Evolutionary conservation across 2,329 filamentous ascomycete genomes (phyloP).

Genomic region (Hymenotorrendiella dingleyae): DNA sequence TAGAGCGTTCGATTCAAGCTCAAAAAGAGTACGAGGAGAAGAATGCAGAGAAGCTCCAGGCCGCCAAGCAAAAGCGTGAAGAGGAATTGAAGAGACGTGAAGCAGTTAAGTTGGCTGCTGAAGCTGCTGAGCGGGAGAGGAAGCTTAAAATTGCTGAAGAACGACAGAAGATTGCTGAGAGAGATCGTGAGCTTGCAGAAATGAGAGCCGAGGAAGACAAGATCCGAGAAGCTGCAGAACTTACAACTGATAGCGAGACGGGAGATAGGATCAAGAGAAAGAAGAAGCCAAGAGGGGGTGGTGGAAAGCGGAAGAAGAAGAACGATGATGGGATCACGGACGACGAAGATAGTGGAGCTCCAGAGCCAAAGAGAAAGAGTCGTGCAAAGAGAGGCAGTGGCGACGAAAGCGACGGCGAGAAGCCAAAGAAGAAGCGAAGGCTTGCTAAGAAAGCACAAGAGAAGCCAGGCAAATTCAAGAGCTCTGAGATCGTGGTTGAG

Average conservation of each 20-base stretch:
- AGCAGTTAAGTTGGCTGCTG: slow-evolving; percentile 62
- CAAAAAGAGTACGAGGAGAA: slow-evolving; percentile 90
- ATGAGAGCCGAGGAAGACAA: slow-evolving; percentile 66
- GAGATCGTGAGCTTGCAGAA: slow-evolving; percentile 67
- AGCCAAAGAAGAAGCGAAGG: slow-evolving; percentile 32
- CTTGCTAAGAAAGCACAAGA: slow-evolving; percentile 28
- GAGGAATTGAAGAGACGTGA: slow-evolving; percentile 73
- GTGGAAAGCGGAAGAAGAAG: slow-evolving; percentile 36
- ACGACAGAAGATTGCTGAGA: slow-evolving; percentile 71
- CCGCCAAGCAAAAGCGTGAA: slow-evolving; percentile 74
- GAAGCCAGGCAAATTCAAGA: slow-evolving; percentile 30
- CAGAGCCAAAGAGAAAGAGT: slow-evolving; percentile 21
- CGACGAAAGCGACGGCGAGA: slow-evolving; percentile 30
- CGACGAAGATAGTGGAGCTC: slow-evolving; percentile 27
- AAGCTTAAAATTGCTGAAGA: slow-evolving; percentile 82
- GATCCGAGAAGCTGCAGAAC: slow-evolving; percentile 64
- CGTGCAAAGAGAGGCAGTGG: slow-evolving; percentile 21
- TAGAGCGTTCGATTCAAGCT: slow-evolving; percentile 75
- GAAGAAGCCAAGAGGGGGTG: slow-evolving; percentile 47
- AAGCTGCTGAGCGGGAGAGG: slow-evolving; percentile 65
- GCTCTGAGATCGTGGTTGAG: slow-evolving; percentile 31
- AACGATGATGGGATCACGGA: slow-evolving; percentile 30
- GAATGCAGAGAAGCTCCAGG: slow-evolving; percentile 81
- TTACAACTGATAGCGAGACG: slow-evolving; percentile 76
- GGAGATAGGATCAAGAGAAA: slow-evolving; percentile 77